A percentile compares a stretch with the other conserved stretches of the same genome.
These are phyloP conservation scores for Hericium erinaceus DNA, from an alignment of 768 basidiomycete species.

Conservation along the genomic window DNA sequence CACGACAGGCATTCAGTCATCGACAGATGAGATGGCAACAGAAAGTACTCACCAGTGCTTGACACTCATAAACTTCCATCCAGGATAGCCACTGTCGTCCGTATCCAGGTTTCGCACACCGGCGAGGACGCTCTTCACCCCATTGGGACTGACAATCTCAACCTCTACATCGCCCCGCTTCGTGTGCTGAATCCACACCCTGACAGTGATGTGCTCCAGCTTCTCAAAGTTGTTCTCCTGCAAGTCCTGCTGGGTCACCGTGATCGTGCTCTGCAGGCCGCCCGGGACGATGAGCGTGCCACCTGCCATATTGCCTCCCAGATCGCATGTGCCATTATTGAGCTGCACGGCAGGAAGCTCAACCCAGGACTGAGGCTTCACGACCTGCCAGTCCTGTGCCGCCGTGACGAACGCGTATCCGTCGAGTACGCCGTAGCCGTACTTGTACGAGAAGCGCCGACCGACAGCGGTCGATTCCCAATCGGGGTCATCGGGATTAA, in stretches of 20 bases:
- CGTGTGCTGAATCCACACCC: conserved; percentile 87
- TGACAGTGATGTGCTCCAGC: conserved; percentile 87
- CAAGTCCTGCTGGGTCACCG: conserved; percentile 59
- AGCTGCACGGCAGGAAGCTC: conserved; percentile 65
- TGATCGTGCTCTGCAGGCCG: conserved; percentile 57
- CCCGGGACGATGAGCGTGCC: conserved; percentile 57
- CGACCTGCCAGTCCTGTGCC: conserved; percentile 73
- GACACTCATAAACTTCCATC: conserved; percentile 97
- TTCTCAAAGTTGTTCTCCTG: conserved; percentile 69
- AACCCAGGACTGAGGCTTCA: conserved; percentile 93
- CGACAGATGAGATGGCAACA: not conserved
- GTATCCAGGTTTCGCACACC: conserved; percentile 58
- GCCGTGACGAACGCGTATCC: conserved; percentile 74
- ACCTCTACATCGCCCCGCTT: conserved; percentile 90
- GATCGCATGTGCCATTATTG: conserved; percentile 48
- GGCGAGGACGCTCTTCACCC: conserved; percentile 78
- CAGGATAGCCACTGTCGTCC: conserved; percentile 65
- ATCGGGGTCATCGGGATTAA: conserved; percentile 87
- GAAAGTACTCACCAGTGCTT: conserved; percentile 79
- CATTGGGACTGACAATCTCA: conserved; percentile 75
- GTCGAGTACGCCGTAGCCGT: conserved; percentile 87
- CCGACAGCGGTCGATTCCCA: conserved; percentile 81
- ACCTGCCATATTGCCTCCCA: conserved; percentile 43
- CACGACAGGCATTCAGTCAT: conserved; percentile 11
- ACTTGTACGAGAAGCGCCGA: conserved; percentile 78